phyloP scores from a whole-genome alignment of 768 basidiomycete genomes.

The Leucogyrophana mollusca region DNA sequence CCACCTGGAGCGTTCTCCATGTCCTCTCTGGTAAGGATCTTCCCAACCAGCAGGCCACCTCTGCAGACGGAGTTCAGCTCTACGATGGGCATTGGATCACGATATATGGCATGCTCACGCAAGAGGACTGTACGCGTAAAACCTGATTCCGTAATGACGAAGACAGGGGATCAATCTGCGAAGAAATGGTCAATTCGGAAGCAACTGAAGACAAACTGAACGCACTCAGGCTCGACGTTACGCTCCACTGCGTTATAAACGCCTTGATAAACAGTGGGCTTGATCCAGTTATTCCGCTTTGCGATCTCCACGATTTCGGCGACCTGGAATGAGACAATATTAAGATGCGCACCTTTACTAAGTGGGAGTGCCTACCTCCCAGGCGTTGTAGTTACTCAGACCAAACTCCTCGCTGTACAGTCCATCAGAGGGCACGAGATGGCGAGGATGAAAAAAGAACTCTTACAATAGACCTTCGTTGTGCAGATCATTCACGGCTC shows the following conservation, averaged over 20 bases:
- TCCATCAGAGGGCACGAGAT: neutral
- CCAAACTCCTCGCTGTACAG: conserved; percentile 12
- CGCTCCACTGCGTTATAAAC: conserved; percentile 46
- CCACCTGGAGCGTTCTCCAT: conserved; percentile 10
- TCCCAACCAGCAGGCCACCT: conserved; percentile 14
- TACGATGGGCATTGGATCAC: neutral
- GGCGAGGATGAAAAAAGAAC: neutral
- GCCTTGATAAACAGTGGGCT: conserved; percentile 49
- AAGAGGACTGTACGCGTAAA: conserved; percentile 26
- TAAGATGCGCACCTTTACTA: neutral
- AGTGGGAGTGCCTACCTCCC: conserved; percentile 26
- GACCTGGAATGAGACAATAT: conserved; percentile 21
- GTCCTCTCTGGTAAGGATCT: conserved; percentile 9
- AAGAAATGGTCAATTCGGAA: neutral
- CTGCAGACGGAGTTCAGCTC: neutral
- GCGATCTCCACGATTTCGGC: conserved; percentile 47
- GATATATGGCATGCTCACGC: conserved; percentile 1
- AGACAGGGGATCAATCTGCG: conserved; percentile 39
- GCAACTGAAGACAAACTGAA: neutral
- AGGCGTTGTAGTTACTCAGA: conserved; percentile 21
- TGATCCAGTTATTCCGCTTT: conserved; percentile 43
- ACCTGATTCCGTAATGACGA: conserved; percentile 38
- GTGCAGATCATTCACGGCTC: conserved; percentile 45
- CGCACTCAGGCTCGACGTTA: conserved; percentile 33
- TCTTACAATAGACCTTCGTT: conserved; percentile 51